Evolutionary conservation across 169 alveolate species (phyloP).

Genomic region (Cryptosporidium parvum): DNA sequence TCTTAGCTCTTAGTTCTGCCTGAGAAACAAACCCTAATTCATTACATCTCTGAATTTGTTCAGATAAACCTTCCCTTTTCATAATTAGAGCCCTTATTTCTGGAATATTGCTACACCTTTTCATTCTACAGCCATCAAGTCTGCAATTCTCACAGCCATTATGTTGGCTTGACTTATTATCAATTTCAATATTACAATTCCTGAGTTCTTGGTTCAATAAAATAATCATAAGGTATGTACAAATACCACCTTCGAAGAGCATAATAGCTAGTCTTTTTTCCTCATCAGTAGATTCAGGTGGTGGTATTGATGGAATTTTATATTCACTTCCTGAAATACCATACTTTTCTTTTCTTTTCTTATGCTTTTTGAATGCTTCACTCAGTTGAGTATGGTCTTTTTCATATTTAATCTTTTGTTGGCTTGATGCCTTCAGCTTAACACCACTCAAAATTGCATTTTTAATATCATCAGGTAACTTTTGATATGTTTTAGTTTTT

Average conservation of each 20-base stretch:
- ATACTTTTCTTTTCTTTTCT: neutral
- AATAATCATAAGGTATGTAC: constrained; percentile 24
- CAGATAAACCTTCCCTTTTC: constrained; percentile 1
- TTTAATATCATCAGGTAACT: constrained; percentile 9
- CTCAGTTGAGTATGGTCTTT: neutral
- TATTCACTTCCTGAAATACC: neutral
- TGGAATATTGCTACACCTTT: neutral
- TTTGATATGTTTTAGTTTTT: neutral
- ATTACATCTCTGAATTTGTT: neutral
- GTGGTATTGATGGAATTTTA: neutral
- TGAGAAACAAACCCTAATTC: neutral
- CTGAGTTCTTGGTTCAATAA: constrained; percentile 9
- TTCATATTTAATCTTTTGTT: neutral
- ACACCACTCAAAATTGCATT: constrained; percentile 29
- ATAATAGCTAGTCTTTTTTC: neutral
- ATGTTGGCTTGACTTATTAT: neutral
- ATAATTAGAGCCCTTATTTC: neutral
- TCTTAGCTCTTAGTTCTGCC: neutral
- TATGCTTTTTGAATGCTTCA: neutral
- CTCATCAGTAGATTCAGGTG: neutral
- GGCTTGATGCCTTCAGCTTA: neutral
- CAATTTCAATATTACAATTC: neutral
- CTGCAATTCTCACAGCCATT: constrained; percentile 29
- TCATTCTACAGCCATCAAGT: constrained; percentile 38
- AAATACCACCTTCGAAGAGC: constrained; percentile 25